phyloP scores from a whole-genome alignment of 163 green algal genomes.

The Prototheca wickerhamii region DNA sequence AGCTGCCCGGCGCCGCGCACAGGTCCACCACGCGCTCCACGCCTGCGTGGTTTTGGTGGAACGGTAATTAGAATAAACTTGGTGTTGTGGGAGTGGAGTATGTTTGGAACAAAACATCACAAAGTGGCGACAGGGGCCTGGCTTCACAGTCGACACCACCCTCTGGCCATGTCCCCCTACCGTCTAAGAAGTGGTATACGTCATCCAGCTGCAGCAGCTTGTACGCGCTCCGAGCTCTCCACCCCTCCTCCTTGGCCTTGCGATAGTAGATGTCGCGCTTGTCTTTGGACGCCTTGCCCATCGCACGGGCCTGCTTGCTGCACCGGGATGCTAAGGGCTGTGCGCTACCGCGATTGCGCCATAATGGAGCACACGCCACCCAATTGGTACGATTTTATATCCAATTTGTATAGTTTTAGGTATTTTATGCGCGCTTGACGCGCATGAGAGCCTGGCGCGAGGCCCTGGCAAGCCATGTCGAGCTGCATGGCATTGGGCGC shows the following conservation, averaged over 20 bases:
- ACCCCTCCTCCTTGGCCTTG: slow-evolving; percentile 93
- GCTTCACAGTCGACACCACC: too few relatives aligned
- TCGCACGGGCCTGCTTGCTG: too few relatives aligned
- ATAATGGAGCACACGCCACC: background rate
- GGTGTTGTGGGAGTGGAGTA: background rate
- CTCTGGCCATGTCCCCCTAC: slow-evolving; percentile 10
- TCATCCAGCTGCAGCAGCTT: slow-evolving; percentile 99
- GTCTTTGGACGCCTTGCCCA: slow-evolving; percentile 69
- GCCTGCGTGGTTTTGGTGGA: slow-evolving; percentile 34
- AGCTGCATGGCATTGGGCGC: too few relatives aligned
- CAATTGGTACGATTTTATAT: background rate
- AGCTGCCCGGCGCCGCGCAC: slow-evolving; percentile 93
- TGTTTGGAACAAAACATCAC: background rate
- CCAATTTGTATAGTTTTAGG: too few relatives aligned
- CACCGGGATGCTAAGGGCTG: background rate
- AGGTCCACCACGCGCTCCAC: slow-evolving; percentile 90
- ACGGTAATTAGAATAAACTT: background rate
- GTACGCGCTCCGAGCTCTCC: slow-evolving; percentile 88
- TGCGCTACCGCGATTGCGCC: background rate
- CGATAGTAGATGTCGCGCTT: slow-evolving; percentile 98
- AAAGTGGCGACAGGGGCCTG: background rate
- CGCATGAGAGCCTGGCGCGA: too few relatives aligned
- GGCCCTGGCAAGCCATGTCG: too few relatives aligned
- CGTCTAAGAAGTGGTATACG: slow-evolving; percentile 80
- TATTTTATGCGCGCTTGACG: too few relatives aligned